A percentile compares a stretch with the other conserved stretches of the same genome.
These are phyloP conservation scores for Symbiodinium natans DNA, from an alignment of 73 alveolate species.

Conservation along the genomic window DNA sequence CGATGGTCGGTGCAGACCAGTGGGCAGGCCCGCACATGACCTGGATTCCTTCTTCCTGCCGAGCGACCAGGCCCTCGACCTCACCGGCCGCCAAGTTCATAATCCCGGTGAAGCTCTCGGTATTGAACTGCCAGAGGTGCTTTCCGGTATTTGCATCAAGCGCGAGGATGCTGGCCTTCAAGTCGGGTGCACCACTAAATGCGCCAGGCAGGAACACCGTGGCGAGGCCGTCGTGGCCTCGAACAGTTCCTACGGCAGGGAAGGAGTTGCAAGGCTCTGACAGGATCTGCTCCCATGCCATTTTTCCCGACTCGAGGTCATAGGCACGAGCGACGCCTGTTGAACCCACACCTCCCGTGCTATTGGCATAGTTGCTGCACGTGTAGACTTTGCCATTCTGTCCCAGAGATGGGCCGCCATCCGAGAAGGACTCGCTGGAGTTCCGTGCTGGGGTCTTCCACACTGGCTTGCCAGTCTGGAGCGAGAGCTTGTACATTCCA, in stretches of 20 bases:
- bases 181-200: not conserved
- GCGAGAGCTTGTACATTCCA: too few relatives aligned
- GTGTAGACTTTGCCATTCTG: not conserved
- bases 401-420: not conserved
- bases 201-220: not conserved
- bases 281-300: not conserved
- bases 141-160: too few relatives aligned
- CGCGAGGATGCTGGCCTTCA: too few relatives aligned
- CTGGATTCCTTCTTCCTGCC: too few relatives aligned
- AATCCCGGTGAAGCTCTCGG: too few relatives aligned
- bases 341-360: too few relatives aligned
- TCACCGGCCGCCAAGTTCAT: too few relatives aligned
- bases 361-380: not conserved
- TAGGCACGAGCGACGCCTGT: not conserved
- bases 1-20: not conserved
- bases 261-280: not conserved
- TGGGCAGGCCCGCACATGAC: not conserved
- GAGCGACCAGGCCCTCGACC: too few relatives aligned
- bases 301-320: not conserved
- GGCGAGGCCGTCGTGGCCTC: not conserved
- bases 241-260: not conserved
- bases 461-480: not conserved
- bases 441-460: not conserved
- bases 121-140: too few relatives aligned
- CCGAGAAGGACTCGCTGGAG: not conserved